A percentile compares a stretch with the other conserved stretches of the same genome.
phyloP scores from a whole-genome alignment of 805 yeast genomes.

The Kodamaea kaohsiungensis region DNA sequence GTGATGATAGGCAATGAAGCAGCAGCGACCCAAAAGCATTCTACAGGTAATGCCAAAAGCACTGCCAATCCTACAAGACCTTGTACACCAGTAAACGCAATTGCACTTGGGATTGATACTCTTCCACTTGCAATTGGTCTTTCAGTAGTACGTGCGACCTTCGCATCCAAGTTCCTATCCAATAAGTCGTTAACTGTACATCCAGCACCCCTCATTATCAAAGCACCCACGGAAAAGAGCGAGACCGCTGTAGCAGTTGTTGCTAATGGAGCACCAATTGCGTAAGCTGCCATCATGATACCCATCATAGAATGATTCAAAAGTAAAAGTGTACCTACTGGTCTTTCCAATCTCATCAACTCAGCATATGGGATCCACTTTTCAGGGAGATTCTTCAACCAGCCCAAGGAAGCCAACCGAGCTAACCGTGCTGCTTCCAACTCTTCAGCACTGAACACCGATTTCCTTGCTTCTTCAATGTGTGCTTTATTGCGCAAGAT shows the following conservation, averaged over 20 bases:
- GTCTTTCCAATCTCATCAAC: constrained; percentile 87
- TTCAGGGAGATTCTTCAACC: constrained; percentile 65
- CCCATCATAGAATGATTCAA: constrained; percentile 92
- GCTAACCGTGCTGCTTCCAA: constrained; percentile 52
- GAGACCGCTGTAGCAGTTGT: constrained; percentile 62
- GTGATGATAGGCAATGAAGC: constrained; percentile 76
- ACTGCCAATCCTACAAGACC: constrained; percentile 72
- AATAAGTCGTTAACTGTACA: constrained; percentile 91
- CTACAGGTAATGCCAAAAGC: constrained; percentile 69
- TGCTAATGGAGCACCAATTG: constrained; percentile 65
- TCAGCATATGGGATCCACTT: constrained; percentile 88
- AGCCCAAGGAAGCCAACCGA: constrained; percentile 44
- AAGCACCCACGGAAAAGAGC: constrained; percentile 79
- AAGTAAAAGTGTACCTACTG: constrained; percentile 90
- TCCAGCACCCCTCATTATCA: constrained; percentile 97
- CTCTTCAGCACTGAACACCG: constrained; percentile 40
- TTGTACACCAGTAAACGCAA: constrained; percentile 70
- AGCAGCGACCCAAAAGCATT: constrained; percentile 83
- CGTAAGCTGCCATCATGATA: constrained; percentile 82
- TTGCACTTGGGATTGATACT: constrained; percentile 70
- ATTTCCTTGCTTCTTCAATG: neutral
- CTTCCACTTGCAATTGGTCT: constrained; percentile 93
- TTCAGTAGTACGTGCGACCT: constrained; percentile 85
- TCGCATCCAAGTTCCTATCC: constrained; percentile 78
- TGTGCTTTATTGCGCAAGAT: neutral